Evolutionary conservation across 768 basidiomycete genomes (phyloP).

Genomic region (Mycena vulgaris): DNA sequence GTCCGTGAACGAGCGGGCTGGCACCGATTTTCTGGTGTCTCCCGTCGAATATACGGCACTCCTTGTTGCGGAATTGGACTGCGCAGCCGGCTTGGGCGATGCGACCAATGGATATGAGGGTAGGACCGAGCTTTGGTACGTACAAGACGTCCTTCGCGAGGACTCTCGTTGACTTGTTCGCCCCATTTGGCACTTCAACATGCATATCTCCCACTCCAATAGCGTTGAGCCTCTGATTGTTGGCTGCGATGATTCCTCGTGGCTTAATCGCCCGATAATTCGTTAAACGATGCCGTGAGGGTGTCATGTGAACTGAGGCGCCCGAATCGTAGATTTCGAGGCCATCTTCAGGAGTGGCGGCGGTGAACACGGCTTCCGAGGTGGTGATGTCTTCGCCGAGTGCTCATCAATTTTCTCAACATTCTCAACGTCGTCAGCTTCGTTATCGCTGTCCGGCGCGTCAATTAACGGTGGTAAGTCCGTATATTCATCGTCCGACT

Average conservation of each 20-base stretch:
- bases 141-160: slow-evolving; percentile 49
- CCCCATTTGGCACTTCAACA: slow-evolving; percentile 42
- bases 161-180: slow-evolving; percentile 33
- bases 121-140: slow-evolving; percentile 47
- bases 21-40: slow-evolving; percentile 11
- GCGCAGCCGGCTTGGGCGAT: slow-evolving; percentile 46
- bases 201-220: slow-evolving; percentile 49
- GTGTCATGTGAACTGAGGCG: slow-evolving; percentile 53
- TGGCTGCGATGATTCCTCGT: slow-evolving; percentile 47
- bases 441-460: not conserved
- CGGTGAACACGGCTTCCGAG: not conserved
- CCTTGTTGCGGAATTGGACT: slow-evolving; percentile 39
- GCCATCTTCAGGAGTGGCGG: slow-evolving; percentile 12
- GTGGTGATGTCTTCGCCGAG: too few relatives aligned
- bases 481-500: not conserved
- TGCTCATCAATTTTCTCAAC: not conserved
- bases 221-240: slow-evolving; percentile 46
- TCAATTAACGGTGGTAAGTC: slow-evolving; percentile 1
- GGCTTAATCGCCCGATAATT: slow-evolving; percentile 45
- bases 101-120: slow-evolving; percentile 48
- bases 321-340: slow-evolving; percentile 55
- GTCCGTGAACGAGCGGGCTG: slow-evolving; percentile 12
- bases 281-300: slow-evolving; percentile 46
- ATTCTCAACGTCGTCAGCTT: not conserved
- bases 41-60: slow-evolving; percentile 41